Evolutionary conservation across 2,329 filamentous ascomycete genomes (phyloP), one percentile per base, ranked within the genome.

Genomic region (Pseudonectria foliicola): DNA sequence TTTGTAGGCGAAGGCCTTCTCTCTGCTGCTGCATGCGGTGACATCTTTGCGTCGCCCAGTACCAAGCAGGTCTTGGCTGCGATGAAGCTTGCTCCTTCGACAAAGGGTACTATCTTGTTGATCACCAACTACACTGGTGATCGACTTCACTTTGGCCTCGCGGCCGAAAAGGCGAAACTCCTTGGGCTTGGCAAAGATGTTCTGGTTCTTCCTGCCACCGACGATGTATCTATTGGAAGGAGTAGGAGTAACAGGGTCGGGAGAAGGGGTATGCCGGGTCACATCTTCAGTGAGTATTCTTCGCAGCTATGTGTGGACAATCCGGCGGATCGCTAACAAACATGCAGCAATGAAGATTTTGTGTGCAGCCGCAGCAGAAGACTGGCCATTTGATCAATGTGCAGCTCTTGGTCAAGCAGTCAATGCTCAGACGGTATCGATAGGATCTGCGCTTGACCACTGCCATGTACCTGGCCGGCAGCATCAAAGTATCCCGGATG

Each of bases 81-180:
- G 33, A 74, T 84, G 13, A 67, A 77, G 46, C 67, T 75, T 32
- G 73, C 83, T 1, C 71, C 77, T 25, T 72, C 70, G 2, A 34
- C 44, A 12, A 39, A 46, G 38, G 83, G 83, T 6, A 78, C 85
- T 1, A 59, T 86, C 24, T 71, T 86, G 7, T 72, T 85, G 13
- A 78, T 85, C 7, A 85, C 84, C 71, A 87, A 87, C 53, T 85
- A 85, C 52, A 85, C 80, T 1, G 77, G 77, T 10, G 77, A 80
- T 54, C 73, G 85, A 31, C 63, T 87, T 39, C 84, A 86, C 54
- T 87, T 86, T 45, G 81, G 81, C 5, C 77, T 86, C 67, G 82
- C 77, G 1, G 77, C 81, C 6, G 82, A 86, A 55, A 83, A 85
- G 53, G 81, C 81, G 10, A 77, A 79, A 36, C 80, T 80, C 0